These are phyloP conservation scores for Cryphonectria nitschkei DNA, from an alignment of 2,329 filamentous ascomycete species.

Conservation along the genomic window DNA sequence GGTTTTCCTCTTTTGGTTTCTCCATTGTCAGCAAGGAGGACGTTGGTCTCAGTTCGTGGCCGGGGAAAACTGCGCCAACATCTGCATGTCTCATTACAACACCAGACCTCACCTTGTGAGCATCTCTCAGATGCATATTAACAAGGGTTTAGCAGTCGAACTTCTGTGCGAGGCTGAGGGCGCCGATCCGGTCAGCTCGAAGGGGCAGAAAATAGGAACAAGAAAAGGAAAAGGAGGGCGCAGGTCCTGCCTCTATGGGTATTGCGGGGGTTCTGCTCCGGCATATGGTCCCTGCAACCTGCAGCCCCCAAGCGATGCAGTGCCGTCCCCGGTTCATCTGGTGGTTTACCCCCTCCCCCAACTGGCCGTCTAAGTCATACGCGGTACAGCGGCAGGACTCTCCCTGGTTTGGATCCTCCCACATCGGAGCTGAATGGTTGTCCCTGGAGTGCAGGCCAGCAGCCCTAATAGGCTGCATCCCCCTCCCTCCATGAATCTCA, in stretches of 20 bases:
- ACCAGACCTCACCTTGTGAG: background rate
- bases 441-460: background rate
- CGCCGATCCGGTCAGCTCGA: background rate
- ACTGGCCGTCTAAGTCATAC: background rate
- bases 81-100: background rate
- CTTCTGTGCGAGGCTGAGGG: background rate
- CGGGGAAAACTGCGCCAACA: background rate
- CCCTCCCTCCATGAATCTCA: background rate
- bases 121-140: background rate
- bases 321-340: background rate
- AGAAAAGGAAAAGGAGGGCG: background rate
- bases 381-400: background rate
- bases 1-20: background rate
- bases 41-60: background rate
- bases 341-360: background rate
- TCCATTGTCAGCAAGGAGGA: background rate
- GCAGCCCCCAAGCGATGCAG: background rate
- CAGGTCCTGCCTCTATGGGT: background rate
- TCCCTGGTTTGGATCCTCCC: background rate
- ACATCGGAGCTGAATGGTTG: background rate
- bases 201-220: background rate
- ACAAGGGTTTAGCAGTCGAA: background rate
- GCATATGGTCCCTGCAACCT: background rate
- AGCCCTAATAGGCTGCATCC: background rate
- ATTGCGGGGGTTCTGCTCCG: background rate